phyloP scores from a whole-genome alignment of 805 yeast genomes.

The Saturnispora gosingensis region DNA sequence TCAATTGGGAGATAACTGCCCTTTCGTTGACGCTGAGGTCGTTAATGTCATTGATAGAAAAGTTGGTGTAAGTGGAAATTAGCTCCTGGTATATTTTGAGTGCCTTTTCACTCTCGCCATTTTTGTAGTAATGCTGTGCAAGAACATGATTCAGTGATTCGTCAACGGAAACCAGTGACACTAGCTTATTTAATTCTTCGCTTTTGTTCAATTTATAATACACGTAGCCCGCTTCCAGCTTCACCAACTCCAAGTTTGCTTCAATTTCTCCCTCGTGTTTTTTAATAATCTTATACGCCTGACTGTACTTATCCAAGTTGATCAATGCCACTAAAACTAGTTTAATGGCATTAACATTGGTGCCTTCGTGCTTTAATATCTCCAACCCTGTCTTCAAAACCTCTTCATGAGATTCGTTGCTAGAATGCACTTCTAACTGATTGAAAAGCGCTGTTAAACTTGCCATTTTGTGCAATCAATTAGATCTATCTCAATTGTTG shows the following conservation, averaged over 20 bases:
- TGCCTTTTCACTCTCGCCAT: slow-evolving; percentile 39
- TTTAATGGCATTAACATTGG: slow-evolving; percentile 25
- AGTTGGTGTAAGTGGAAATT: slow-evolving; percentile 16
- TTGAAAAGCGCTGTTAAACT: slow-evolving; percentile 24
- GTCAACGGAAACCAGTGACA: slow-evolving; percentile 3
- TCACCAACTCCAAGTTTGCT: slow-evolving; percentile 15
- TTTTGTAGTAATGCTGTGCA: slow-evolving; percentile 44
- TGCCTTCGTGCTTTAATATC: slow-evolving; percentile 22
- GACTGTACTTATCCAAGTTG: slow-evolving; percentile 45
- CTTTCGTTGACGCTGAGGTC: slow-evolving; percentile 59
- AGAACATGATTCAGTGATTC: slow-evolving; percentile 32
- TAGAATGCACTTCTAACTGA: slow-evolving; percentile 28
- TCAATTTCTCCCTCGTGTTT: slow-evolving; percentile 2
- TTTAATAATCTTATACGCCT: slow-evolving; percentile 31
- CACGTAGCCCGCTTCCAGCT: slow-evolving; percentile 49
- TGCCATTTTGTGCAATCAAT: slow-evolving; percentile 5
- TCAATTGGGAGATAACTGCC: slow-evolving; percentile 50
- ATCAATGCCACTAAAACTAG: slow-evolving; percentile 49
- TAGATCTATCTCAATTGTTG: background rate
- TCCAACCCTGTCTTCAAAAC: slow-evolving; percentile 25
- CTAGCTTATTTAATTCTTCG: slow-evolving; percentile 18
- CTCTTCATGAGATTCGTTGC: slow-evolving; percentile 28
- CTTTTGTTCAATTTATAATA: slow-evolving; percentile 41
- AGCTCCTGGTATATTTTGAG: slow-evolving; percentile 37
- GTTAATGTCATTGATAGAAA: slow-evolving; percentile 32